Base-by-base conservation (phyloP, 352 stramenopile species). In the Phytopythium oedochilum region DNA sequence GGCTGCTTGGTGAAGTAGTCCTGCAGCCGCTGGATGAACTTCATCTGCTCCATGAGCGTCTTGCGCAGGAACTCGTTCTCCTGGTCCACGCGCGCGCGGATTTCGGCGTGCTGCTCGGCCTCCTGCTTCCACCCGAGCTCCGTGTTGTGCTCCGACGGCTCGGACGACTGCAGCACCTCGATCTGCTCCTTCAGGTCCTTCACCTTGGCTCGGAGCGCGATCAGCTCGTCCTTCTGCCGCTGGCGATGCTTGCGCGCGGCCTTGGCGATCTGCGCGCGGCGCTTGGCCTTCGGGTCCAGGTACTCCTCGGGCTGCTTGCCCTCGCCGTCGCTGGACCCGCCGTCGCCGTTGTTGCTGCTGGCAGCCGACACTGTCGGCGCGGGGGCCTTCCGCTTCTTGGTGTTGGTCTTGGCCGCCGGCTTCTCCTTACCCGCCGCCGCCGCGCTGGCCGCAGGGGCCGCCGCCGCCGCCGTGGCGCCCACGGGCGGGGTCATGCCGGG, bases 1-100 rank as follows among this genome's bases (percentile, higher is more conserved):
- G 85, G 85, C 70, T 95, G 85, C 73, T 95, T 95, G 38, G 83
- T 92, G 59, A 95, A 95, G 64, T 95, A 95, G 64, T 95, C 85
- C 66, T 95, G 85, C 29, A 95, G 71, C 23, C 83, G 73, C 70
- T 95, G 85, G 51, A 95, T 95, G 51, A 95, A 95, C 71, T 95
- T 95, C 85, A 95, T 95, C 76, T 95, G 85, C 58, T 95, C 85
- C 83, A 93, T 95, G 20, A 95, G 58, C 47, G 85, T 95, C 65
- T 92, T 92, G 47, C 85, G 79, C 53, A 95, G 49, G 49, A 95
- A 95, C 62, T 95, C 85, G 60, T 95, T 95, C 61, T 95, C 85
- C 66, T 95, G 83, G 63, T 95, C 85, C 31, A 95, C 85, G 34
- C 85, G 85, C 17, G 85, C 85, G 23, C 85, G 85, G 46, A 95